Percentiles rank a stretch among this genome's conserved stretches.
These are phyloP conservation scores for Tolypocladium endophyticum DNA, from an alignment of 2,329 filamentous ascomycete genomes.

Conservation along the genomic window DNA sequence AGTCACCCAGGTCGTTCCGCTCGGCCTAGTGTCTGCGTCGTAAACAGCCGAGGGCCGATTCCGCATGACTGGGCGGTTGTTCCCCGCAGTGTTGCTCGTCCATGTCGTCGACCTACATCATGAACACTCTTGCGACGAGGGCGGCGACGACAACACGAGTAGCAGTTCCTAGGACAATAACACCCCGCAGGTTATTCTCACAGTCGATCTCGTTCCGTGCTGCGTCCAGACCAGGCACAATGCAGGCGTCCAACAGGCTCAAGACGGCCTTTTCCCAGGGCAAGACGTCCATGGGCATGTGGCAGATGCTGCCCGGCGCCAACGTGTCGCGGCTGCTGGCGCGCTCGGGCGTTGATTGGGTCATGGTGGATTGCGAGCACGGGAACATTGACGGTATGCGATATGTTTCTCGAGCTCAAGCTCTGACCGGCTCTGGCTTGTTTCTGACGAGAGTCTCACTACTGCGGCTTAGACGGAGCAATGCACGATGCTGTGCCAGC, in stretches of 20 bases:
- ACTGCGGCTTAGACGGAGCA: constrained; percentile 25
- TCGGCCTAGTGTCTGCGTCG: background rate
- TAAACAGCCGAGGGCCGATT: background rate
- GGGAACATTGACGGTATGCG: constrained; percentile 35
- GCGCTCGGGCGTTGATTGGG: constrained; percentile 53
- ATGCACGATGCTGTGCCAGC: constrained; percentile 46
- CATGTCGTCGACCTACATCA: background rate
- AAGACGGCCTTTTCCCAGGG: constrained; percentile 37
- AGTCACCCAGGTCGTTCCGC: background rate
- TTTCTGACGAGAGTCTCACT: background rate
- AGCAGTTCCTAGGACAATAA: background rate
- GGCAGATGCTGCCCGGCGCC: constrained; percentile 53
- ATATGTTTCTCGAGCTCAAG: background rate
- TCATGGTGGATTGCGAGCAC: constrained; percentile 48
- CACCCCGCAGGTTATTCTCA: background rate
- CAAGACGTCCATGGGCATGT: constrained; percentile 43
- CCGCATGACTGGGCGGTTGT: background rate
- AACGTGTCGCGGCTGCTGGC: constrained; percentile 52
- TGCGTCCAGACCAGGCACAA: constrained; percentile 10
- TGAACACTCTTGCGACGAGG: background rate
- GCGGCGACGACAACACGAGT: background rate
- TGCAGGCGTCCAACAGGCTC: constrained; percentile 37
- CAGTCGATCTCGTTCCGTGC: background rate
- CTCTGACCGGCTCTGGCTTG: background rate
- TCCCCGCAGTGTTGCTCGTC: background rate